These are phyloP conservation scores for Ceratocystiopsis sp. DNA, from an alignment of 2,329 filamentous ascomycete species.

Conservation along the genomic window DNA sequence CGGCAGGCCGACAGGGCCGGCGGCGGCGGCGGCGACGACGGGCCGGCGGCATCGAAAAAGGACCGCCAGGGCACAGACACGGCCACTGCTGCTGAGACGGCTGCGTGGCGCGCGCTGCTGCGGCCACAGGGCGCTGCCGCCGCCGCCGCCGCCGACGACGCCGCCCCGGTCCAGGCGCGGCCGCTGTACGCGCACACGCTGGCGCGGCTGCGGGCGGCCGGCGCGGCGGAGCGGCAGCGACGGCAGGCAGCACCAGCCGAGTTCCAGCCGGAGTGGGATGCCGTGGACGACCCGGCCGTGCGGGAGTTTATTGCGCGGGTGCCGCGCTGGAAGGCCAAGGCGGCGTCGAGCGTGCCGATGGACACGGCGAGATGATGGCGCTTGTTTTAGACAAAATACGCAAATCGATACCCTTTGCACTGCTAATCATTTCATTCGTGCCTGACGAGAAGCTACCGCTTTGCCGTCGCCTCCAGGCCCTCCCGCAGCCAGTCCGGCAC, in stretches of 20 bases:
- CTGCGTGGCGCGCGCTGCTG: background rate
- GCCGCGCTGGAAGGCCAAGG: conserved; percentile 2
- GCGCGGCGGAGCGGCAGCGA: conserved; percentile 6
- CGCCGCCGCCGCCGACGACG: background rate
- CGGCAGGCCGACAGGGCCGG: no score
- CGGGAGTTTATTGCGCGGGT: conserved; percentile 6
- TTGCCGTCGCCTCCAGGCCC: conserved; percentile 17
- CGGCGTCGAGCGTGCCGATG: conserved; percentile 2
- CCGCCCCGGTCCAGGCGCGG: conserved; percentile 3
- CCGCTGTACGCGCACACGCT: conserved; percentile 9
- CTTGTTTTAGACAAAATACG: no score
- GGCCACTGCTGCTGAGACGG: background rate
- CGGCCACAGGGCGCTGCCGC: background rate
- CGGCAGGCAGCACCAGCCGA: conserved; percentile 5
- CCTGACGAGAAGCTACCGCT: no score
- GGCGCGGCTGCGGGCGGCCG: conserved; percentile 6
- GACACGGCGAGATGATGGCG: conserved; percentile 3
- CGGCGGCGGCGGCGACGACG: conserved; percentile 11
- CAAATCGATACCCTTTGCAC: no score
- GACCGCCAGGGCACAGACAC: no score
- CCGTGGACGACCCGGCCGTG: conserved; percentile 8
- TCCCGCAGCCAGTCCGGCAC: conserved; percentile 58
- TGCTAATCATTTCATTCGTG: no score
- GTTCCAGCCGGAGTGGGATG: conserved; percentile 10
- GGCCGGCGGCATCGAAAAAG: no score